Evolutionary conservation across 805 yeast genomes (phyloP).

Genomic region (Metschnikowia kofuensis): DNA sequence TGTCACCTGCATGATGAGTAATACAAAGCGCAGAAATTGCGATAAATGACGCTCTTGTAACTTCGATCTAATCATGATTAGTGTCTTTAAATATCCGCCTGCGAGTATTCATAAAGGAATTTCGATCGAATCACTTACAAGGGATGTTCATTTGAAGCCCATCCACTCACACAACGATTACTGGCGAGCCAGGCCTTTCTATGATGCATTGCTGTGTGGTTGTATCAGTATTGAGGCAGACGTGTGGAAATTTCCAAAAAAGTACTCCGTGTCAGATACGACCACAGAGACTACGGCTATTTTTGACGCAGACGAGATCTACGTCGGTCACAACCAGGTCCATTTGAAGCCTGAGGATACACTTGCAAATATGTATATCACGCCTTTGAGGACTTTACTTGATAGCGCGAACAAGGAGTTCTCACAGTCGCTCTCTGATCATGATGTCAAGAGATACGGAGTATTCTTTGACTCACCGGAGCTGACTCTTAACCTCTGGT

Average conservation of each 20-base stretch:
- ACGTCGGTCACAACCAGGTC: conserved; percentile 60
- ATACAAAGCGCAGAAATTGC: too few relatives aligned
- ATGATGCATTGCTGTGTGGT: conserved; percentile 57
- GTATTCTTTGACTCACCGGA: conserved; percentile 43
- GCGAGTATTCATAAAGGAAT: neutral
- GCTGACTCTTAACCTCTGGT: conserved; percentile 55
- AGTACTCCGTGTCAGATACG: conserved; percentile 29
- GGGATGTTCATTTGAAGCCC: conserved; percentile 39
- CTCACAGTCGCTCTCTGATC: conserved; percentile 15
- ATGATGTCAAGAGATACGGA: conserved; percentile 24
- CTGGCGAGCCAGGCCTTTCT: conserved; percentile 56
- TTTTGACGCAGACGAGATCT: conserved; percentile 33
- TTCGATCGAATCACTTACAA: conserved; percentile 26
- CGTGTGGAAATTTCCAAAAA: conserved; percentile 48
- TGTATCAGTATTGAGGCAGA: conserved; percentile 65
- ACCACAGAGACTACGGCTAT: conserved; percentile 21
- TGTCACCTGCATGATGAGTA: neutral
- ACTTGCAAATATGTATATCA: conserved; percentile 48
- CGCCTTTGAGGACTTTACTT: conserved; percentile 49
- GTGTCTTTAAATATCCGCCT: conserved; percentile 7
- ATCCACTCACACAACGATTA: conserved; percentile 73
- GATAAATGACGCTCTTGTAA: neutral
- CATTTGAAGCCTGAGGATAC: conserved; percentile 47
- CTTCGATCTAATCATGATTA: conserved; percentile 7
- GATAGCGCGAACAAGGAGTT: conserved; percentile 43